Conservation (phyloP, 495 filamentous ascomycete species). For the Elaphomyces granulatus region DNA sequence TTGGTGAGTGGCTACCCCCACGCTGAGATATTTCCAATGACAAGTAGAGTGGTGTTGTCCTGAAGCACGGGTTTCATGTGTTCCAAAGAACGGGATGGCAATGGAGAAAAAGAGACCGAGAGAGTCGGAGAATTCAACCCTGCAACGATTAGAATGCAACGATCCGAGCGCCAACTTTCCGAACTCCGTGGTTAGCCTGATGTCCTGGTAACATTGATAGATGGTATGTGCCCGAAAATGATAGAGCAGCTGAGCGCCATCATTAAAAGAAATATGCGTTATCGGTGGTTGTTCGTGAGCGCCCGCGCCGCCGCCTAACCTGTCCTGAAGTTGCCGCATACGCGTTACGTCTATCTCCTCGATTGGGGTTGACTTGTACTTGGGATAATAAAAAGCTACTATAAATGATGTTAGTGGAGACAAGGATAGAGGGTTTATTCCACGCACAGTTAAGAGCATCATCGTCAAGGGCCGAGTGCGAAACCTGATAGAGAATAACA, state of each 20-base stretch:
- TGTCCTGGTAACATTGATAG: slow-evolving; percentile 11
- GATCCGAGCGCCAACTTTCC: not conserved
- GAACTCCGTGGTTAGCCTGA: not conserved
- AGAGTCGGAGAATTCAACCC: slow-evolving; percentile 14
- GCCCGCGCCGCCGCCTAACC: no score
- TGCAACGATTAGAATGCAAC: slow-evolving; percentile 16
- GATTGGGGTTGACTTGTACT: no score
- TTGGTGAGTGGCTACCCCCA: slow-evolving; percentile 28
- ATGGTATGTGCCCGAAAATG: slow-evolving; percentile 17
- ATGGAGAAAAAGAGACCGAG: slow-evolving; percentile 26
- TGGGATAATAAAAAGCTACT: no score
- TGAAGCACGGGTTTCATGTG: slow-evolving; percentile 13
- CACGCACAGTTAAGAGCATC: not conserved
- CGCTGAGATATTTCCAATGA: slow-evolving; percentile 28
- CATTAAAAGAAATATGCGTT: slow-evolving; percentile 24
- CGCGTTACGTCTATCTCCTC: no score
- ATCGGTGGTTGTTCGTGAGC: slow-evolving; percentile 12
- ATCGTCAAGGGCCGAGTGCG: not conserved
- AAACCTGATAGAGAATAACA: slow-evolving; percentile 19
- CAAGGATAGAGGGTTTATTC: no score
- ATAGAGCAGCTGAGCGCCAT: slow-evolving; percentile 25
- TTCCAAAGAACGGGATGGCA: slow-evolving; percentile 28
- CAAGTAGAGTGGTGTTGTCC: slow-evolving; percentile 10
- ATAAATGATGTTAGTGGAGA: no score
- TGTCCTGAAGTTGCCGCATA: no score